A percentile compares a stretch with the other conserved stretches of the same genome.
Evolutionary conservation across 768 basidiomycete genomes (phyloP).

Genomic region (Naganishia randhawae): DNA sequence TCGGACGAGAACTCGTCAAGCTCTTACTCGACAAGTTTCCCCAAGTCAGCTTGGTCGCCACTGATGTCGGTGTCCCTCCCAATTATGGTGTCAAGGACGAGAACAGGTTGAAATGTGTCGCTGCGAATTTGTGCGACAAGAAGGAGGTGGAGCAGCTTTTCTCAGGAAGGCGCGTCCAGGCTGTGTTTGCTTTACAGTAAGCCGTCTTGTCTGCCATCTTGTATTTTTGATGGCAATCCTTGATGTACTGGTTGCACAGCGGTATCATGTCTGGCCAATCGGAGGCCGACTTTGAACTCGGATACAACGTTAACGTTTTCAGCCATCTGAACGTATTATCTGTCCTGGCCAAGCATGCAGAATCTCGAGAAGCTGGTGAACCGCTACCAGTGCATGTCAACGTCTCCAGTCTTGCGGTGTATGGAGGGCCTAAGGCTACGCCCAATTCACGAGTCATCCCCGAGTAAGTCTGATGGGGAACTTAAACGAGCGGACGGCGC

Average conservation of each 20-base stretch:
- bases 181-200: slow-evolving; percentile 31
- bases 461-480: slow-evolving; percentile 31
- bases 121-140: slow-evolving; percentile 32
- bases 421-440: slow-evolving; percentile 45
- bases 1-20: slow-evolving; percentile 46
- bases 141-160: slow-evolving; percentile 31
- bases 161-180: slow-evolving; percentile 28
- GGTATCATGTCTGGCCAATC: slow-evolving; percentile 65
- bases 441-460: slow-evolving; percentile 46
- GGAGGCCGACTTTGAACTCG: slow-evolving; percentile 62
- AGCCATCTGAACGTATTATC: slow-evolving; percentile 46
- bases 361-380: slow-evolving; percentile 25
- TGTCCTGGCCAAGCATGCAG: slow-evolving; percentile 39
- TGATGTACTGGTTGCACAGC: slow-evolving; percentile 25
- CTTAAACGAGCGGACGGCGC: too few species aligned
- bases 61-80: slow-evolving; percentile 47
- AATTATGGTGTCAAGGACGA: slow-evolving; percentile 23
- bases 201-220: not conserved
- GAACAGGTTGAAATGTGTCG: slow-evolving; percentile 27
- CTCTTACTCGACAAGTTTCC: slow-evolving; percentile 43
- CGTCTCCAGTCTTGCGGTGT: slow-evolving; percentile 48
- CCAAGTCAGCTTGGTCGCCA: slow-evolving; percentile 43
- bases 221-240: too few species aligned
- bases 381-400: slow-evolving; percentile 47
- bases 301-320: slow-evolving; percentile 51